A percentile compares a stretch with the other conserved stretches of the same genome.
Conservation (phyloP, 2,329 filamentous ascomycete species). For the Coniochaeta sp. region DNA sequence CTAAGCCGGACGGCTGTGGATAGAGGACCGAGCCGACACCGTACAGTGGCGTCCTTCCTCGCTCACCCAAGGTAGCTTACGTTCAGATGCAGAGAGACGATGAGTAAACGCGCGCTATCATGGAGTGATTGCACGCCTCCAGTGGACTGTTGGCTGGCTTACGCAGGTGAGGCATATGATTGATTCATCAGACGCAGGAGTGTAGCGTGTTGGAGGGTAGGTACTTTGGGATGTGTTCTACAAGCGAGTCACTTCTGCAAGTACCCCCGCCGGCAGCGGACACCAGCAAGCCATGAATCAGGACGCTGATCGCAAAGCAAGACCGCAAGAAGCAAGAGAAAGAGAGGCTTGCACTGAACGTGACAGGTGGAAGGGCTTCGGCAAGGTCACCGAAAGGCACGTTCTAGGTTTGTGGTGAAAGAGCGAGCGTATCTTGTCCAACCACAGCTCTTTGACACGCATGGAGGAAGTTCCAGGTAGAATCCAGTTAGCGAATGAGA, state of each 20-base stretch:
- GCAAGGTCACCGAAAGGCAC: neutral
- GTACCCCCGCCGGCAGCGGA: neutral
- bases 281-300: neutral
- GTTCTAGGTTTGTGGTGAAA: neutral
- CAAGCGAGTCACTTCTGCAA: neutral
- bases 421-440: constrained; percentile 29
- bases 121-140: neutral
- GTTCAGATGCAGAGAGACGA: neutral
- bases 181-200: neutral
- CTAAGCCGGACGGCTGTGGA: neutral
- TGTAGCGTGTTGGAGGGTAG: neutral
- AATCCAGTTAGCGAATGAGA: neutral
- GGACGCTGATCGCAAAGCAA: neutral
- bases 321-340: neutral
- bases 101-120: neutral
- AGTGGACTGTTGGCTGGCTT: neutral
- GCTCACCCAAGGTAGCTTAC: neutral
- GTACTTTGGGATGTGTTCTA: neutral
- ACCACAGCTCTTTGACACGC: constrained; percentile 21
- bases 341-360: neutral
- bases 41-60: neutral
- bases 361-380: neutral
- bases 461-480: constrained; percentile 9
- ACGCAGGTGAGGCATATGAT: neutral
- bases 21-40: neutral